Evolutionary conservation across 305 asterid genomes (phyloP), one percentile per base, ranked within the genome.

Genomic region (Striga hermonthica): DNA sequence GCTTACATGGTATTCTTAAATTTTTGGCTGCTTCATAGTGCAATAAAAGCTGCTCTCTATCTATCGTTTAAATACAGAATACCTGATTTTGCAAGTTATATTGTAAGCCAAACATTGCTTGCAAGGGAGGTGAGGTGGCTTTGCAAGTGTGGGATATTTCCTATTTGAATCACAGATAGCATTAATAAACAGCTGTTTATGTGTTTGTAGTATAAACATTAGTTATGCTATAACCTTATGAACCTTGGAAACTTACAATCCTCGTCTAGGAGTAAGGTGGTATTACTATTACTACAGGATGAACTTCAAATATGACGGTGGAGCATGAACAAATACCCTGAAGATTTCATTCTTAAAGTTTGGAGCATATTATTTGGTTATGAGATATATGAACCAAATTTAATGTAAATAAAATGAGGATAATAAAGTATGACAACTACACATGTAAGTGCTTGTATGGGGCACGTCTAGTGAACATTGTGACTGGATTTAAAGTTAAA

Each of bases 41-140:
- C 31, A 22, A 22, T 22, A 22, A 1, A 22, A 22, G 31, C 31
- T 22, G 31, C 31, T 22, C 31, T 22, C 31, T 22, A 1, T 22
- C 31, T 22, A 22, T 22, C 2, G 31, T 22, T 22, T 22, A 1
- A 49, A 22, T 22, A 22, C 31, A 22, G 31, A 22, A 49, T 11
- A 50, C 57, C 68, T 69, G 60, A 61, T 14, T 45, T 1, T 10
- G 22, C 14, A 12, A 13, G 52, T 36, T 4, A 68, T 63, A 40
- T 22, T 22, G 61, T 31, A 36, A 22, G 14, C 12, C 28, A 31
- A 14, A 35, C 48, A 13, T 41, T 39, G 37, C 16, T 44, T 43
- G 35, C 50, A 39, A 37, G 66, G 54, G 56, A 62, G 41, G 13
- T 53, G 7, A 43, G 43, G 57, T 41, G 36, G 61, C 59, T 60